Evolutionary conservation across 345 rosid species (phyloP).

Genomic region (Noccaea bulbosa): DNA sequence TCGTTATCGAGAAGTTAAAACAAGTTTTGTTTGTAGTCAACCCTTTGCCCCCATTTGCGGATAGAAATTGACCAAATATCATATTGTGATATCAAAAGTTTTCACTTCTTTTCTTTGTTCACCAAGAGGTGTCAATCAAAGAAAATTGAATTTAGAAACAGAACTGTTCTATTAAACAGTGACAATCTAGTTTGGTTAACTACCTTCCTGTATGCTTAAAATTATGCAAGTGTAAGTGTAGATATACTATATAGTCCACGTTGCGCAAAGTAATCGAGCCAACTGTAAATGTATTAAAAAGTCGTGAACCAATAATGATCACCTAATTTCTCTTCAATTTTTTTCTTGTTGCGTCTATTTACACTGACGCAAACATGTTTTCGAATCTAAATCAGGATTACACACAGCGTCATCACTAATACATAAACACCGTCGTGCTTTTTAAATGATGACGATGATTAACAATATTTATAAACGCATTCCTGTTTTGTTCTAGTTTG

Average conservation of each 20-base stretch:
- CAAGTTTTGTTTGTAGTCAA: constrained; percentile 28
- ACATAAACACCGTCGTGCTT: not conserved
- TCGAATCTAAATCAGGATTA: not conserved
- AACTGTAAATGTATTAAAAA: not conserved
- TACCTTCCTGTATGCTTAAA: not conserved
- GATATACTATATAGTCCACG: constrained; percentile 2
- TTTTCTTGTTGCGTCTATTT: not conserved
- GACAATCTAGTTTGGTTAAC: constrained; percentile 11
- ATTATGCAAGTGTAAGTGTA: not conserved
- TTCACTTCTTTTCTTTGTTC: not conserved
- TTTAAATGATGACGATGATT: not conserved
- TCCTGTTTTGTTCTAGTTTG: too few species aligned
- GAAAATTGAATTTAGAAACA: constrained; percentile 2
- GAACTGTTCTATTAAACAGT: constrained; percentile 5
- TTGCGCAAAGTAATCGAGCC: constrained; percentile 17
- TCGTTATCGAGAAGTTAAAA: not conserved
- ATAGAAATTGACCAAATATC: constrained; percentile 30
- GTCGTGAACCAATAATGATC: constrained; percentile 16
- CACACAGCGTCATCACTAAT: not conserved
- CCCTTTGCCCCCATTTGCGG: constrained; percentile 28
- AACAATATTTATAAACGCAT: not conserved
- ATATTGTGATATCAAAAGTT: not conserved
- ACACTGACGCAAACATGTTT: constrained; percentile 14
- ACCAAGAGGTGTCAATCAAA: constrained; percentile 27
- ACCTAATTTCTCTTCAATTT: not conserved